Evolutionary conservation across 2,329 filamentous ascomycete genomes (phyloP).

Genomic region (Penicillium verrucosum): DNA sequence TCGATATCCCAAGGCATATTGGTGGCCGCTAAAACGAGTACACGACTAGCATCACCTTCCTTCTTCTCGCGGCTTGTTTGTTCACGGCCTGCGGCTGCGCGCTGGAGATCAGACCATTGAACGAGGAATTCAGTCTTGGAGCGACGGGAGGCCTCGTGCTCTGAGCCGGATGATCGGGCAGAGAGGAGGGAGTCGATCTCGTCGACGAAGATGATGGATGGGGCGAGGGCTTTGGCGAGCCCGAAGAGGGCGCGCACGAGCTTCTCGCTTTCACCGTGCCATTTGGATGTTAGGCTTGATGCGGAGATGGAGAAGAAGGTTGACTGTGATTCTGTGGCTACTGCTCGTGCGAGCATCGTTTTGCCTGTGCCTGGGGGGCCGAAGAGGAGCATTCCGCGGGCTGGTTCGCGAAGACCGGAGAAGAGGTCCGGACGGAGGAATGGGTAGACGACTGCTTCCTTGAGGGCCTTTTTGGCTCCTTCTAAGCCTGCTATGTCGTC

Average conservation of each 20-base stretch:
- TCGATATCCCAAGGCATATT: constrained; percentile 98
- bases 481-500: constrained; percentile 88
- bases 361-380: constrained; percentile 97
- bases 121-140: constrained; percentile 99
- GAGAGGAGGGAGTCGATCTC: constrained; percentile 95
- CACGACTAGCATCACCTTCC: constrained; percentile 76
- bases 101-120: constrained; percentile 91
- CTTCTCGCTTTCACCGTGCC: constrained; percentile 93
- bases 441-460: constrained; percentile 95
- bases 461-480: constrained; percentile 82
- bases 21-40: constrained; percentile 90
- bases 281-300: constrained; percentile 91
- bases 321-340: constrained; percentile 89
- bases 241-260: constrained; percentile 87
- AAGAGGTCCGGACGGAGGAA: constrained; percentile 94
- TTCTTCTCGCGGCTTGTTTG: constrained; percentile 59
- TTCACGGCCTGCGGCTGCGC: constrained; percentile 84
- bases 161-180: constrained; percentile 69
- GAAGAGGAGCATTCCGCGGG: constrained; percentile 91
- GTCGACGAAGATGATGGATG: constrained; percentile 96
- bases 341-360: constrained; percentile 92
- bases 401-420: constrained; percentile 90
- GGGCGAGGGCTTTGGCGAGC: constrained; percentile 82
- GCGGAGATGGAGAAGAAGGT: constrained; percentile 98
- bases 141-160: constrained; percentile 87